Conservation (phyloP, 129 eudicot species). For the Artemisia tridentata region DNA sequence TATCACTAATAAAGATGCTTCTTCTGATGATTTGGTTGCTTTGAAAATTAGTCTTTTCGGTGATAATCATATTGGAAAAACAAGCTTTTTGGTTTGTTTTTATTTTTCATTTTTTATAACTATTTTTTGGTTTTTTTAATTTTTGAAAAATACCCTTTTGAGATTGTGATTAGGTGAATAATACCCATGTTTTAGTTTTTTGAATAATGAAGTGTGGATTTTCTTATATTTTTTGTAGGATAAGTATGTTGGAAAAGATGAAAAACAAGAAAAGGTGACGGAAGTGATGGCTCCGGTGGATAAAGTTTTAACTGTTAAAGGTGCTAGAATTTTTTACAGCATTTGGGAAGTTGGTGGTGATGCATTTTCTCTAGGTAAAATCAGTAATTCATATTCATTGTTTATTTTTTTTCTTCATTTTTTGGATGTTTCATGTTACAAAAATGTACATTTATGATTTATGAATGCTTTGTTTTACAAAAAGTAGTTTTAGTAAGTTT, state of each 20-base stretch:
- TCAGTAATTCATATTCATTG: background rate
- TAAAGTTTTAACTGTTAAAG: conserved; percentile 54
- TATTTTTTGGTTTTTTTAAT: too few species aligned
- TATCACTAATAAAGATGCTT: too few species aligned
- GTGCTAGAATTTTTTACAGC: conserved; percentile 62
- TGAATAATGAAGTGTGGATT: background rate
- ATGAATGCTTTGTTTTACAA: too few species aligned
- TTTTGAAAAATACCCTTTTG: background rate
- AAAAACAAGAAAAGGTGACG: conserved; percentile 31
- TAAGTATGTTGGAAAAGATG: conserved; percentile 58
- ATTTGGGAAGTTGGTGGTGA: conserved; percentile 72
- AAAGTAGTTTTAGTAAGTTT: too few species aligned
- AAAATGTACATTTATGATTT: too few species aligned
- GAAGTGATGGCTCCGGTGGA: conserved; percentile 50
- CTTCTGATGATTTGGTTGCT: conserved; percentile 47
- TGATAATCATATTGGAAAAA: conserved; percentile 79
- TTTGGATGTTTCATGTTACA: background rate
- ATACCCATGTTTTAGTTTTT: too few species aligned
- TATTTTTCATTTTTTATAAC: too few species aligned
- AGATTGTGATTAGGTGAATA: too few species aligned
- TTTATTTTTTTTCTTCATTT: too few species aligned
- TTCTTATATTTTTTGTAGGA: conserved; percentile 31
- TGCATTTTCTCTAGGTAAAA: conserved; percentile 36
- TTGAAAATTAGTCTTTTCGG: conserved; percentile 68
- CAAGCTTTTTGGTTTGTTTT: conserved; percentile 67